Evolutionary conservation across 108 stramenopile genomes (phyloP), one percentile per base, ranked within the genome.

Genomic region (Discostella stelligeroides): DNA sequence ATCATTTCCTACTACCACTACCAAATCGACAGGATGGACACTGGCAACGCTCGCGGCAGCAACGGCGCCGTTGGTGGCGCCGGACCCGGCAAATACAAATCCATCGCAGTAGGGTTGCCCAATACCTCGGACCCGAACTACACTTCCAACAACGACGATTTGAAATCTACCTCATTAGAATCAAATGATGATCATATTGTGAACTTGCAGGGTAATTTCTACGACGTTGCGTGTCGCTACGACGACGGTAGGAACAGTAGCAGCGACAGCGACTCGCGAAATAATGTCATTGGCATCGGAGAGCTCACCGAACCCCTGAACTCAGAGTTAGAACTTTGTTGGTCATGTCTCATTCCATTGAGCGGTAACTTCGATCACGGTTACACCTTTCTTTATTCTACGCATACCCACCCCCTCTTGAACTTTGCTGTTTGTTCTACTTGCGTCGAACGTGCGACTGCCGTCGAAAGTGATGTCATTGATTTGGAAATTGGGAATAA

Each of bases 391-490:
- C 57, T 58, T 27, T 84, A 80, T 48, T 68, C 80, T 0, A 70
- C 70, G 18, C 86, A 87, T 58, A 65, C 63, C 51, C 87, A 88
- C 50, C 87, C 87, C 15, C 56, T 76, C 0, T 61, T 88, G n/a
- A 28, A 65, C 13, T 58, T 85, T 17, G 56, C 84, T 4, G 80
- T 80, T 0, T 88, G 87, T 53, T 58, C 66, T 28, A 66, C 82
- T 24, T 88, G 87, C 38, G 53, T 60, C n/a, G 85, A 88, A 47
- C 47, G 46, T 6, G 81, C 77, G 41, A 65, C 70, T 21, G 57
- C 51, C 10, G 78, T 79, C 15, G 85, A 86, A 41, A 14, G 50
- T 0, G 40, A 75, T 7, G 72, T 67, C 2, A 11, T 68, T 27
- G 74, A 69, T 17, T 30, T 38, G 8, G 60, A 48, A 38, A 38